Base-by-base conservation (phyloP, 257 asterid species). In the Przewalskia tangutica region DNA sequence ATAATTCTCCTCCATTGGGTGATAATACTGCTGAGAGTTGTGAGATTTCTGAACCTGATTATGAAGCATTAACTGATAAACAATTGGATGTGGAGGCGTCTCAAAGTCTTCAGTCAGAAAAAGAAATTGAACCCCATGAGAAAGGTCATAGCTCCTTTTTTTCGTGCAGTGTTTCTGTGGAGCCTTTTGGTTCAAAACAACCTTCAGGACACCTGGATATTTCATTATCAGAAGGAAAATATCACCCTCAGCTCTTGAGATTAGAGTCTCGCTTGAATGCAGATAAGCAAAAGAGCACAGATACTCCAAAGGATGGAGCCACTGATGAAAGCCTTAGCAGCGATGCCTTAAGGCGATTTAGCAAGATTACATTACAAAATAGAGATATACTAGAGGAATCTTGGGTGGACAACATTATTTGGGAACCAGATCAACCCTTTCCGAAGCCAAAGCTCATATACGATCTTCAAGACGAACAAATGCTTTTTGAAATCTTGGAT, bases 391-490 rank as follows among this genome's bases (percentile, higher is more conserved):
- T 86, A 85, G 95, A 91, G 77, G 99, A 94, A 86, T 93, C 94
- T 50, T 96, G 99, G 99, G 79, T 94, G 84, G 97, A 94, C 82
- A 84, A 88, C 84, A 89, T 96, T 83, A 84, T 93, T 73, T 96
- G 99, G 99, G 98, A 96, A 83, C 88, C 93, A 18, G 84, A 86
- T 81, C 97, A 94, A 77, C 67, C 89, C 79, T 77, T 89, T 88
- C 81, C 85, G 40, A 94, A 86, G 89, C 97, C 98, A 62, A 94
- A 94, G 88, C 91, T 93, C 77, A 94, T 96, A 86, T 90, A 88
- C 85, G 99, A 96, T 85, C 97, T 96, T 84, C 97, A 90, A 85
- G 99, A 96, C 86, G 94, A 92, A 85, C 98, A 93, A 90, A 94
- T 96, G 99, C 98, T 94, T 88, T 96, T 96, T 81, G 98, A 96